Percentiles rank a stretch among this genome's conserved stretches.
These are phyloP conservation scores for Arabidopsis thaliana DNA, from an alignment of 345 rosid species.

Conservation along the genomic window TAIR10.1 NC_003075.7:6454501-6455000, in stretches of 20 bases:
- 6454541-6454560: neutral
- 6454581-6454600: neutral
- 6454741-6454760: too few species aligned
- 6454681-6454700: too few species aligned
- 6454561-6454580: neutral
- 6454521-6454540: too few species aligned
- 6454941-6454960: conserved; percentile 24
- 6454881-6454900: neutral
- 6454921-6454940: conserved; percentile 14
- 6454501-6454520: neutral
- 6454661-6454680: too few species aligned
- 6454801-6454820: neutral
- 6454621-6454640: too few species aligned
- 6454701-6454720: too few species aligned
- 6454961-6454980: conserved; percentile 15
- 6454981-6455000: conserved; percentile 41
- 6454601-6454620: neutral
- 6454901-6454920: neutral
- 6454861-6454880: too few species aligned
- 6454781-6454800: too few species aligned
- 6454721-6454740: too few species aligned
- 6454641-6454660: too few species aligned
- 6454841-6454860: neutral
- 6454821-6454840: too few species aligned
- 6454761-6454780: neutral